Base-by-base conservation (phyloP, 1,139 yeast species). In the Zhuliangozyma blackwelliae region DNA sequence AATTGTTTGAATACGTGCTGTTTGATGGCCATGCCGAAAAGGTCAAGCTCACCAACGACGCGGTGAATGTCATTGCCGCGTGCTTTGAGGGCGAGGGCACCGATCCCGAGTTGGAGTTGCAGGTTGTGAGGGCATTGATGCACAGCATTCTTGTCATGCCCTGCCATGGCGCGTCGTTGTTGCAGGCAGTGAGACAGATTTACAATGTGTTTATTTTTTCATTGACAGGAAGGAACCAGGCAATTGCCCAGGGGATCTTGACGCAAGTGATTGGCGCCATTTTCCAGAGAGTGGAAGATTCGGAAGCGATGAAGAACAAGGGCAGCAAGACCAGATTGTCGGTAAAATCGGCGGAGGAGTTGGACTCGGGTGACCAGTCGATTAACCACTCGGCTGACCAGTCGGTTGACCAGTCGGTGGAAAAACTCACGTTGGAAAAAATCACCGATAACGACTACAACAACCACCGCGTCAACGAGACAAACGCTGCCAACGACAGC, bases 11-110 rank as follows among this genome's bases (percentile, higher is more conserved):
- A 46, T 65, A 64, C 41, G 66, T 68, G 4, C 66, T 59, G 38
- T 68, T 66, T 44, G 69, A 62, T 28, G 65, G 62, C 40, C 60
- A 59, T 29, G 44, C 40, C 5, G 73, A 68, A 35, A 70, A 72
- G 35, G 72, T 79, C 20, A 73, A 75, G 21, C 57, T 89, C 41
- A 79, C 95, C 27, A 95, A 89, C 52, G 85, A 85, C 13, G 89
- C 96, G 1, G 85, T 94, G 23, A 84, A 84, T 45, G 84, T 89
- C 10, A 87, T 90, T 25, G 78, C 95, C 28, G 80, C 84, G 16
- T 86, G 95, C 47, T 90, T 87, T 58, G 88, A 83, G 43, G 95
- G 95, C 22, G 97, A 90, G 57, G 88, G 89, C 2, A 88, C 97
- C 0, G 96, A 90, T 54, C 82, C 86, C 11, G 82, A 77, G 44